These are phyloP conservation scores for Theobroma grandiflorum DNA, from an alignment of 441 rosid genomes.

Conservation along the genomic window DNA sequence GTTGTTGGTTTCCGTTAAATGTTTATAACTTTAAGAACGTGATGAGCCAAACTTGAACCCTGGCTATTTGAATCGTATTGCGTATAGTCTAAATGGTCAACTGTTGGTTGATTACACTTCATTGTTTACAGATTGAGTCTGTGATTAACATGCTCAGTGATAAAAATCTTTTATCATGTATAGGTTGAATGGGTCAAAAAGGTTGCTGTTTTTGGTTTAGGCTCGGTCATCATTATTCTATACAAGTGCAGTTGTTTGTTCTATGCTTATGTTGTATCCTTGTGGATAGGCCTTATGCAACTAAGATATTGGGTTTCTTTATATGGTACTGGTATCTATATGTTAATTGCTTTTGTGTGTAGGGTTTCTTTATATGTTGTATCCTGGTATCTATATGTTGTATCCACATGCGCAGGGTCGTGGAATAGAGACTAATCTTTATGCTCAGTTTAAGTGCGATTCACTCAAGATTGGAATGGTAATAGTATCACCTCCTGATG, in stretches of 20 bases:
- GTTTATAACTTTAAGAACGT: constrained; percentile 4
- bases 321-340: neutral
- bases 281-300: neutral
- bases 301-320: neutral
- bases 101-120: neutral
- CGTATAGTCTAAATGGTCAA: neutral
- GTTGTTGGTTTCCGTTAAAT: neutral
- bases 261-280: neutral
- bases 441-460: constrained; percentile 96
- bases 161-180: neutral
- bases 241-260: neutral
- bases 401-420: constrained; percentile 73
- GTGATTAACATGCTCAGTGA: neutral
- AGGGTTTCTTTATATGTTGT: too few relatives aligned
- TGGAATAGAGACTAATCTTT: constrained; percentile 95
- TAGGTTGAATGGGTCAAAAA: neutral
- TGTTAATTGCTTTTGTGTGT: too few relatives aligned
- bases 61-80: neutral
- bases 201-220: neutral
- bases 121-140: neutral
- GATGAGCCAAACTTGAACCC: neutral
- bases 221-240: neutral
- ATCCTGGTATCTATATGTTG: neutral
- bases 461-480: constrained; percentile 99
- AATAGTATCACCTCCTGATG: constrained; percentile 13